Evolutionary conservation across 371 early-diverging fungal species (phyloP).

Genomic region (Saksenaea vasiformis): DNA sequence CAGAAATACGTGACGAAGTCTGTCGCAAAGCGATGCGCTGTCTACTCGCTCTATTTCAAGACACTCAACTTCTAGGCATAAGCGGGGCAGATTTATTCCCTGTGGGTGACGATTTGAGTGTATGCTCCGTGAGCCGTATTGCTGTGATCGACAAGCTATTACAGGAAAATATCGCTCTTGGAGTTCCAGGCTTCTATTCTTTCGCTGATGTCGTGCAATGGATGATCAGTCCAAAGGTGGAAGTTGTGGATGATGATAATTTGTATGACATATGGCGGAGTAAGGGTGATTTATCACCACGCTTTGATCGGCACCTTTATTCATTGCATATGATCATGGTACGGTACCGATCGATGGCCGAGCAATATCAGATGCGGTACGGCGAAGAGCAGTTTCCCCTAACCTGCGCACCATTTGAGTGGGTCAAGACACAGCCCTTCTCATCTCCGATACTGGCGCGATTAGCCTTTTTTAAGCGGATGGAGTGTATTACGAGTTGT

Average conservation of each 20-base stretch:
- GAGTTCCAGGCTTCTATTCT: slow-evolving; percentile 35
- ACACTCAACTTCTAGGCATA: slow-evolving; percentile 26
- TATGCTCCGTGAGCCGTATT: slow-evolving; percentile 15
- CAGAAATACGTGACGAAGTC: not conserved
- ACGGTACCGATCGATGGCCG: slow-evolving; percentile 15
- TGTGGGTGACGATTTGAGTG: slow-evolving; percentile 6
- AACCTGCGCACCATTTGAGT: slow-evolving; percentile 21
- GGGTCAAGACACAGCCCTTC: slow-evolving; percentile 22
- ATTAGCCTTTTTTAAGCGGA: slow-evolving; percentile 37
- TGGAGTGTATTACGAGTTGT: slow-evolving; percentile 32
- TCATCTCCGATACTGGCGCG: slow-evolving; percentile 25
- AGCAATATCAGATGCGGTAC: slow-evolving; percentile 6
- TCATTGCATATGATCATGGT: slow-evolving; percentile 9
- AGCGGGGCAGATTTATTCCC: slow-evolving; percentile 10
- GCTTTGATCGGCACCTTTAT: not conserved
- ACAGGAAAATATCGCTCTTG: slow-evolving; percentile 37
- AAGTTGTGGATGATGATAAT: not conserved
- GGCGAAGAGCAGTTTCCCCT: slow-evolving; percentile 22
- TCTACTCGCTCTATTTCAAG: slow-evolving; percentile 34
- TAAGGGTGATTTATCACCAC: not conserved
- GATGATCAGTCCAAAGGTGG: slow-evolving; percentile 12
- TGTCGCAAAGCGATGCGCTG: slow-evolving; percentile 24
- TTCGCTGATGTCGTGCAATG: slow-evolving; percentile 26
- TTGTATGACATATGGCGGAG: not conserved
- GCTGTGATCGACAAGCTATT: slow-evolving; percentile 30